These are phyloP conservation scores for Penicillium sumatraense DNA, from an alignment of 2,329 filamentous ascomycete species.

Conservation along the genomic window DNA sequence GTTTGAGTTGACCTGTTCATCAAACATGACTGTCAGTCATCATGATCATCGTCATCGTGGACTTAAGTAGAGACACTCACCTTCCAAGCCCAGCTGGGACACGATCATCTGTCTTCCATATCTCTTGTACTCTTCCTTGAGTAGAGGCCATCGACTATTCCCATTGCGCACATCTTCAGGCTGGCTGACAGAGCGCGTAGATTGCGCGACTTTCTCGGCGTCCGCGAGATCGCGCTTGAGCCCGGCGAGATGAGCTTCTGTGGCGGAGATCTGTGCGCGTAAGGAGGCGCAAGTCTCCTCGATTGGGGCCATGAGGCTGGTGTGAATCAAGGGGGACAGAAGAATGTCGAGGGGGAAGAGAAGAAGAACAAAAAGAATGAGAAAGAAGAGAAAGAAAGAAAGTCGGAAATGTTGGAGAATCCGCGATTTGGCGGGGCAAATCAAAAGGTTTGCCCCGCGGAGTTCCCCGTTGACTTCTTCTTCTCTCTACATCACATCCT, in stretches of 20 bases:
- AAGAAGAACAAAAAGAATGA: too few species aligned
- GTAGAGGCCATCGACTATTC: slow-evolving; percentile 65
- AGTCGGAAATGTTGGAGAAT: not conserved
- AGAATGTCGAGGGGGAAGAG: not conserved
- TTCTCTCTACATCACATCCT: too few species aligned
- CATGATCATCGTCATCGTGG: not conserved
- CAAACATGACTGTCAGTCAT: slow-evolving; percentile 3
- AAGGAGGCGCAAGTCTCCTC: slow-evolving; percentile 38
- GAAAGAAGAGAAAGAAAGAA: too few species aligned
- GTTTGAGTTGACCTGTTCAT: slow-evolving; percentile 70
- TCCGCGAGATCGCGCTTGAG: slow-evolving; percentile 42
- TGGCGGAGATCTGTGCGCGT: slow-evolving; percentile 41
- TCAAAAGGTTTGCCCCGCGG: too few species aligned
- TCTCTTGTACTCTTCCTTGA: slow-evolving; percentile 74
- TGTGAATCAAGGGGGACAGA: not conserved
- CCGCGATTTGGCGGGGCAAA: not conserved
- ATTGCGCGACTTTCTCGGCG: slow-evolving; percentile 31
- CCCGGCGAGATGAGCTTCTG: slow-evolving; percentile 40
- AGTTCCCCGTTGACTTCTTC: too few species aligned
- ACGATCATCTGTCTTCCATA: slow-evolving; percentile 93
- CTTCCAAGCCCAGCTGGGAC: slow-evolving; percentile 76
- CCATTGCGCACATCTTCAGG: not conserved
- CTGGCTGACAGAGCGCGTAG: slow-evolving; percentile 2
- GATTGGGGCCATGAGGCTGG: slow-evolving; percentile 16
- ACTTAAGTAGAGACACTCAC: slow-evolving; percentile 46